Base-by-base conservation (phyloP, 768 basidiomycete species). In the Scleroderma bovista region DNA sequence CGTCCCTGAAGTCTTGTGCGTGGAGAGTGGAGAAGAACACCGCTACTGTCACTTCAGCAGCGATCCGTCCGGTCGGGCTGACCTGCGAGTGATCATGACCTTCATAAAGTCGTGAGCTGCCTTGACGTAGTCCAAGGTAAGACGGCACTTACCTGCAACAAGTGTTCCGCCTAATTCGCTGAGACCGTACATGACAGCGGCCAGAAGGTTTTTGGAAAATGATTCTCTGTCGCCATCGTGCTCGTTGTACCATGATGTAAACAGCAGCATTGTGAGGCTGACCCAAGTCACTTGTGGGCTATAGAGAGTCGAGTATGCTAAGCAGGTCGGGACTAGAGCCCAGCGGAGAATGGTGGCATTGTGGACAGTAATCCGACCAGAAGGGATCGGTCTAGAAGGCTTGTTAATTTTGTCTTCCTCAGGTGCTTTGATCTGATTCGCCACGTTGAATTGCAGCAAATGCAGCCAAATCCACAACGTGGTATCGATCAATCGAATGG, bases 381-480 rank as follows among this genome's bases (percentile, higher is more conserved):
- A 62, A 1, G 76, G 76, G 34, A 78, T 62, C 2, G 76, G 76
- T 34, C 76, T 65, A 58, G 65, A 72, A 11, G 72, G 63, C 50
- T 76, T 74, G 51, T 78, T 78, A 51, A 50, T 57, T 11, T 55
- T 57, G 53, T 78, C 76, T 57, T 78, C 76, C 34, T 68, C 68
- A 10, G 69, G 64, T 47, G 65, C 62, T 24, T 69, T 58, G 12
- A 65, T 56, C 56, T 78, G 76, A 47, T 78, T 78, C 8, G 73
- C 62, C 16, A 72, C 61, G 44, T 71, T 64, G 62, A 72, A 75
- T 36, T 74, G 73, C 6, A 78, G 61, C 24, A 75, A 63, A 52
- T 78, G 77, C 6, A 76, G 51, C 68, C 70, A 75, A 11, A 74
- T 70, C 76, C 76, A 78, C 33, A 71, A 55, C 33, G 72, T 55